Conservation (phyloP, 139 green algal genomes). For the Chlorella sorokiniana region DNA sequence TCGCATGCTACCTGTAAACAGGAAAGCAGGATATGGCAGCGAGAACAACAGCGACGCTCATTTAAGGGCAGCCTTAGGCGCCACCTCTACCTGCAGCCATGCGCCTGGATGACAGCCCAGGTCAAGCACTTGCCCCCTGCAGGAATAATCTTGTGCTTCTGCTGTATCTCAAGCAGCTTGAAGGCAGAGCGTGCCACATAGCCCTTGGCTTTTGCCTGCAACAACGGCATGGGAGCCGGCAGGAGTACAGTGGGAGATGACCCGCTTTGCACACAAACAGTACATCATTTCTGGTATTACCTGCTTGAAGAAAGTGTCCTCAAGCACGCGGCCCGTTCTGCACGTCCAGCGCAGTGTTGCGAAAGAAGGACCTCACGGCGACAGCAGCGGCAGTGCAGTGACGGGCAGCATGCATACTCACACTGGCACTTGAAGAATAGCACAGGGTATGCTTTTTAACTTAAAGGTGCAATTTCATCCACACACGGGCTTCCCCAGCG, state of each 20-base stretch:
- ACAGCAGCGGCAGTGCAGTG: no score
- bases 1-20: constrained; percentile 73
- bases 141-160: constrained; percentile 79
- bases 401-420: no score
- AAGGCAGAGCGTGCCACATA: constrained; percentile 80
- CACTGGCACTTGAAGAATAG: no score
- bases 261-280: no score
- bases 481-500: no score
- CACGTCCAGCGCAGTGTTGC: not conserved
- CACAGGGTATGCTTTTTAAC: no score
- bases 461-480: no score
- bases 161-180: constrained; percentile 86
- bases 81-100: constrained; percentile 58
- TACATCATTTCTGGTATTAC: no score
- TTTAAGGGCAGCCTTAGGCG: not conserved
- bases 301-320: constrained; percentile 68
- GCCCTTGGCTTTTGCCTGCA: constrained; percentile 67
- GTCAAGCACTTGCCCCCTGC: constrained; percentile 68
- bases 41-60: not conserved
- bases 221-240: no score
- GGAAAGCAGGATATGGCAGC: not conserved
- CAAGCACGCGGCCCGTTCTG: constrained; percentile 30
- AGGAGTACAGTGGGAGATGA: no score
- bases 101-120: constrained; percentile 80
- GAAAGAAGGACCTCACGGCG: not conserved